phyloP scores from a whole-genome alignment of 345 rosid genomes.

The Odontarrhena argentea region DNA sequence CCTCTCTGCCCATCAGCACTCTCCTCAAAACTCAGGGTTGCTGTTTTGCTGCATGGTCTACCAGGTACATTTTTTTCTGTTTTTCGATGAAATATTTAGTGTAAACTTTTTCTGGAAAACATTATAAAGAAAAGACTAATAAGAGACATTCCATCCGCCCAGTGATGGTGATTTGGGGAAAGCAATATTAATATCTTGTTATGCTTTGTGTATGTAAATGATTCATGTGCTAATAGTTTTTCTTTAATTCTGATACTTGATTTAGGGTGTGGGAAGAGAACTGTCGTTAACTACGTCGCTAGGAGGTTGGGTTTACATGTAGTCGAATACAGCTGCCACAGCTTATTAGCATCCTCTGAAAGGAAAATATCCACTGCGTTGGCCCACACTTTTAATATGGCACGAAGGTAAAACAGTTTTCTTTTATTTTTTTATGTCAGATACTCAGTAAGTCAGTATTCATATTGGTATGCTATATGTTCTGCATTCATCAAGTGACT shows the following conservation, averaged over 20 bases:
- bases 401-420: constrained; percentile 64
- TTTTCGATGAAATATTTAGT: constrained; percentile 5
- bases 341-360: constrained; percentile 72
- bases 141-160: constrained; percentile 5
- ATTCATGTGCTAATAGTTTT: constrained; percentile 6
- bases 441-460: neutral
- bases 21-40: constrained; percentile 85
- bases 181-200: neutral
- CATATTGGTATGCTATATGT: neutral
- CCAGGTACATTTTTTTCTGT: constrained; percentile 53
- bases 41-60: constrained; percentile 77
- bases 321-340: constrained; percentile 91
- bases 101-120: neutral
- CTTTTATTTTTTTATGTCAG: neutral
- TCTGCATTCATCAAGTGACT: constrained; percentile 12
- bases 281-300: constrained; percentile 79
- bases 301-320: constrained; percentile 80
- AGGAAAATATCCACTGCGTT: constrained; percentile 71
- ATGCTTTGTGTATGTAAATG: constrained; percentile 13
- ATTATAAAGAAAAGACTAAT: constrained; percentile 3
- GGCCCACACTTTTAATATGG: constrained; percentile 79
- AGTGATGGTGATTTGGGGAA: neutral
- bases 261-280: constrained; percentile 92
- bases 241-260: constrained; percentile 14
- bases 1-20: constrained; percentile 79